A percentile compares a stretch with the other conserved stretches of the same genome.
Conservation (phyloP, 2,329 filamentous ascomycete genomes). For the Alternaria brassicicola region DNA sequence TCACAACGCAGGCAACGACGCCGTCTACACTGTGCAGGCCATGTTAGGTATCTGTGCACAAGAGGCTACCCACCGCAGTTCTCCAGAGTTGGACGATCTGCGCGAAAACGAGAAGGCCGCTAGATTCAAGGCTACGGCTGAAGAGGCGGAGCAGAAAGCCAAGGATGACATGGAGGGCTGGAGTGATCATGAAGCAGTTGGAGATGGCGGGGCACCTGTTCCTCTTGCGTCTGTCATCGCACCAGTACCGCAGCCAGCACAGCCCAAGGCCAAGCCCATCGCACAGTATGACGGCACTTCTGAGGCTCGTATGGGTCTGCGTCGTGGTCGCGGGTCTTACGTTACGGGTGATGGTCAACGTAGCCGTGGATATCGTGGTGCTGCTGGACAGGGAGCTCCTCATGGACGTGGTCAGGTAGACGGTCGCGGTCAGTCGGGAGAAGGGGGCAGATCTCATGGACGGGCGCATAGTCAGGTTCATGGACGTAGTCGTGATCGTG, state of each 20-base stretch:
- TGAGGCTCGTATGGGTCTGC: not conserved
- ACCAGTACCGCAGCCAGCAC: slow-evolving; percentile 3
- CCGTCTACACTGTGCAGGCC: slow-evolving; percentile 76
- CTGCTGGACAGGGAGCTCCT: not conserved
- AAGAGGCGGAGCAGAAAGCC: slow-evolving; percentile 49
- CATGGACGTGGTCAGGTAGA: not conserved
- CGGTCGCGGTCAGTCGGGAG: not conserved
- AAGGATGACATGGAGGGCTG: slow-evolving; percentile 47
- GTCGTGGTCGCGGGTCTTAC: slow-evolving; percentile 1
- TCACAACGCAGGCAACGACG: slow-evolving; percentile 91
- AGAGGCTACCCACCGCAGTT: slow-evolving; percentile 47
- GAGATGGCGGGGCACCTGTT: slow-evolving; percentile 45
- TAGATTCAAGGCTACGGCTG: slow-evolving; percentile 29
- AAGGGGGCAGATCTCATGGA: not conserved
- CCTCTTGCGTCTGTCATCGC: slow-evolving; percentile 19
- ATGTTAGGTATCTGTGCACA: slow-evolving; percentile 68
- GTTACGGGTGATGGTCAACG: not conserved
- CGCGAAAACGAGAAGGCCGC: slow-evolving; percentile 30
- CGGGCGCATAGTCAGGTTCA: not conserved
- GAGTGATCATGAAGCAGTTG: slow-evolving; percentile 43
- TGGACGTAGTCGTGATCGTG: slow-evolving; percentile 9
- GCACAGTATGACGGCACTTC: slow-evolving; percentile 4
- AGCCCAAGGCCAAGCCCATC: not conserved
- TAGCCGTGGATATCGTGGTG: slow-evolving; percentile 2
- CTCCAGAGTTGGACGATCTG: slow-evolving; percentile 30